phyloP scores from a whole-genome alignment of 2,329 filamentous ascomycete genomes.

The Stylonectria norvegica region DNA sequence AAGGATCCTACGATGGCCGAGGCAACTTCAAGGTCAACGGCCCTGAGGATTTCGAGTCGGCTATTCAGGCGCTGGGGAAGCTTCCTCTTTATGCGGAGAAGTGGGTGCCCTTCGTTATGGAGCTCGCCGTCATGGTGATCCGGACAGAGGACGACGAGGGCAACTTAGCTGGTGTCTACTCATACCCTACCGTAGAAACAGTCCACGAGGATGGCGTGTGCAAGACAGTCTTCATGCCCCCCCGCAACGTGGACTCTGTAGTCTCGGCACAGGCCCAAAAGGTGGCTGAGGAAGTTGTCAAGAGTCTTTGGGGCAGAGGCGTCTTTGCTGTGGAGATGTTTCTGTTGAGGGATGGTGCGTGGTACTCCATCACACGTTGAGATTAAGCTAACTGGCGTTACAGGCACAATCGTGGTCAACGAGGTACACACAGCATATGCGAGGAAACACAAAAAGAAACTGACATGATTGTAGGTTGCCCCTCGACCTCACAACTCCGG shows the following conservation, averaged over 20 bases:
- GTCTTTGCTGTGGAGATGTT: conserved; percentile 98
- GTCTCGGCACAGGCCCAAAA: conserved; percentile 66
- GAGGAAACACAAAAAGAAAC: too few relatives aligned
- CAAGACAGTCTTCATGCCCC: conserved; percentile 85
- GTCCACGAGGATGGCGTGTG: conserved; percentile 95
- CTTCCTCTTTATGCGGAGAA: conserved; percentile 83
- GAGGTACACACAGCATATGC: too few relatives aligned
- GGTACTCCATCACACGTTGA: conserved; percentile 1
- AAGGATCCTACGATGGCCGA: conserved; percentile 88
- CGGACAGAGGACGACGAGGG: conserved; percentile 71
- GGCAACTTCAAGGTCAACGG: conserved; percentile 56
- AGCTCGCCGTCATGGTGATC: conserved; percentile 92
- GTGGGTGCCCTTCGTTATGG: conserved; percentile 80
- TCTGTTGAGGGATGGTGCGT: conserved; percentile 65
- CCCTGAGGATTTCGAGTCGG: conserved; percentile 52
- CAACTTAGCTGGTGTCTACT: conserved; percentile 49
- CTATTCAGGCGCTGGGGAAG: conserved; percentile 64
- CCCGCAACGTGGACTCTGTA: conserved; percentile 62
- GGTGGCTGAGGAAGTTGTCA: conserved; percentile 75
- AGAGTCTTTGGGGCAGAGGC: conserved; percentile 79
- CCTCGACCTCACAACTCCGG: conserved; percentile 72
- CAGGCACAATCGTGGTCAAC: conserved; percentile 69
- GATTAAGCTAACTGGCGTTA: conserved; percentile 1
- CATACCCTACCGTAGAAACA: conserved; percentile 90
- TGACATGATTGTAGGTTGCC: too few relatives aligned